Base-by-base conservation (phyloP, 768 basidiomycete genomes). In the Suillus alpinus region DNA sequence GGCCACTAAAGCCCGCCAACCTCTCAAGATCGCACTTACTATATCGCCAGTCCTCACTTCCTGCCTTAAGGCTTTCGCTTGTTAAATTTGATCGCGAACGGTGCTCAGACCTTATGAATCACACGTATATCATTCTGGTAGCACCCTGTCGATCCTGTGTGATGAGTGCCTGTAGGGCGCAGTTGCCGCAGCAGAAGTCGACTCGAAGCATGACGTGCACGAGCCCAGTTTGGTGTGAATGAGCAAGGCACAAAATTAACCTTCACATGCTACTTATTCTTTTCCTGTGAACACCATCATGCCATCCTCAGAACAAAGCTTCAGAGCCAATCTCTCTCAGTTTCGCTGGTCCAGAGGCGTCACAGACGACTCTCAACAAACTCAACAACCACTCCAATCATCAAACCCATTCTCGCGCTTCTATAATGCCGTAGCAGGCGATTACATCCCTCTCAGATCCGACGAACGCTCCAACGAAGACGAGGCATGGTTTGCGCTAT, bases 401-500 rank as follows among this genome's bases (percentile, higher is more conserved):
- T 64, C 69, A 1, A 91, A 91, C 69, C 87, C 92, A 4, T 94
- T 98, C 72, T 85, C 90, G 13, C 82, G 94, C 32, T 92, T 95
- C 72, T 96, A 95, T 77, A 90, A 86, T 60, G 84, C 90, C 18
- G 80, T 98, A 55, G 91, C 91, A 9, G 88, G 88, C 13, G 87
- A 89, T 64, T 97, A 97, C 69, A 86, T 98, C 52, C 97, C 96
- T 0, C 77, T 98, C 62, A 82, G 93, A 43, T 91, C 89, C 3
- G 84, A 71, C 63, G 93, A 94, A 65, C 82, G 86, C 47, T 89
- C 89, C 34, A 94, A 94, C 73, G 95, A 99, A 72, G 96, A 98
- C 67, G 94, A 98, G 69, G 95, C 96, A 2, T 96, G 90, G 83
- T 93, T 97, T 75, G 89, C 91, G 46, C 76, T 95, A 41, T 90